Base-by-base conservation (phyloP, 139 green algal genomes). In the Chlorella vulgaris region DNA sequence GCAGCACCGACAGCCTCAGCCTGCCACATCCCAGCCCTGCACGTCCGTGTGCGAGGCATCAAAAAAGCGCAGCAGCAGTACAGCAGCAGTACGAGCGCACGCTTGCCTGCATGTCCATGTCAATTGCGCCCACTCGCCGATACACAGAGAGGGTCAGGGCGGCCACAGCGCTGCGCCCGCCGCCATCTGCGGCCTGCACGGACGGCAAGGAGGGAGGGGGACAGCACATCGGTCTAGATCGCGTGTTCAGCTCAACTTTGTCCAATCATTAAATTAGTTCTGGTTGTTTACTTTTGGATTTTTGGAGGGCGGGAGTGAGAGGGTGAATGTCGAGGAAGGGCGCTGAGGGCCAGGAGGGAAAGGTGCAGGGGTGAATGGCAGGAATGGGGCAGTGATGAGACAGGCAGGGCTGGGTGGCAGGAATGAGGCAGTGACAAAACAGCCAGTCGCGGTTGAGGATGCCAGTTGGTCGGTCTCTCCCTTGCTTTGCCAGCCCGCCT, bases 101-200 rank as follows among this genome's bases (percentile, higher is more conserved):
- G 8, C 68, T 22, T 31, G 50, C 50, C 51, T 68, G 33, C 71
- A 67, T 51, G 53, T 68, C 71, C 61, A 74, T 82, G 22, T 82
- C 62, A 22, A 75, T 65, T 21, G 76, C 7, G 0, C 42, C 76
- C 1, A 65, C 62, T 13, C 62, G 42, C 7, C 76, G 40, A 3
- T 19, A 19, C 31, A 77, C 66, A 5, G 24, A 22, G 36, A 58
- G 36, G 19, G 35, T 28, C 78, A 77, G 47, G 8, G 66, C 66
- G 0, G n/a, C 26, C 65, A 58, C 38, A 1, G 36, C 31, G 31
- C 60, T 55, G 50, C 18, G 35, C 29, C 62, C 74, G n/a, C 24
- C 39, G 31, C n/a, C n/a, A n/a, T n/a, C n/a, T n/a, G n/a, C 42
- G 8, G 42, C 69, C 42, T 76, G 69, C n/a, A 22, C 15, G 15